These are phyloP conservation scores for Alternaria conjuncta DNA, from an alignment of 2,329 filamentous ascomycete genomes.

Conservation along the genomic window DNA sequence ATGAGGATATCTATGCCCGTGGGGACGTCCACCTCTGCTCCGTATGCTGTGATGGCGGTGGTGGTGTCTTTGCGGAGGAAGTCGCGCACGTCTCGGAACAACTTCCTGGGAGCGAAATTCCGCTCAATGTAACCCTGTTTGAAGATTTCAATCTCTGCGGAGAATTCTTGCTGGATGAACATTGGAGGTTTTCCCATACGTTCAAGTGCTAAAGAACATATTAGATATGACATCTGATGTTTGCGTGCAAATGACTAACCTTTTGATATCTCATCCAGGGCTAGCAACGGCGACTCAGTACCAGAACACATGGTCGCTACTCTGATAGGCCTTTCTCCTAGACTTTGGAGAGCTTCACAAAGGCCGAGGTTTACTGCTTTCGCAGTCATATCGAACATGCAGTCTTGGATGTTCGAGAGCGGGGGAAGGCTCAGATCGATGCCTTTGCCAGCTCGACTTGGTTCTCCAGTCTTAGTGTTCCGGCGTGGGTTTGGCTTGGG, in stretches of 20 bases:
- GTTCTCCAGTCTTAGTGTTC: not conserved
- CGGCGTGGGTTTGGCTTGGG: not conserved
- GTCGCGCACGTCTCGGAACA: conserved; percentile 56
- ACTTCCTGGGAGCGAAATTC: conserved; percentile 52
- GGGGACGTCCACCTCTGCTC: conserved; percentile 64
- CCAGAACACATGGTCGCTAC: conserved; percentile 80
- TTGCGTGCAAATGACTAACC: too few relatives aligned
- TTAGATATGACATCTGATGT: too few relatives aligned
- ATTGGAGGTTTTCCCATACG: conserved; percentile 18
- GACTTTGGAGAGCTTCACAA: conserved; percentile 37
- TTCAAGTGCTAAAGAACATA: conserved; percentile 25
- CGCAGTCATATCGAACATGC: conserved; percentile 57
- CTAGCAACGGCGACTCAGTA: conserved; percentile 75
- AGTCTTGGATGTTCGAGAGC: conserved; percentile 54
- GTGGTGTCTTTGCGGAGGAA: conserved; percentile 56
- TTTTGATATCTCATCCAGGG: conserved; percentile 62
- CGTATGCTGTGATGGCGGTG: conserved; percentile 69
- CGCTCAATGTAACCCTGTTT: conserved; percentile 58
- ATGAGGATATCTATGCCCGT: conserved; percentile 68
- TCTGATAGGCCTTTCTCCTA: conserved; percentile 52
- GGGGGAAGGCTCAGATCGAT: conserved; percentile 53
- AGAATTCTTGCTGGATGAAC: conserved; percentile 51
- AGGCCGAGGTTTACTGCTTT: conserved; percentile 47
- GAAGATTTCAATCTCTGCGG: conserved; percentile 54
- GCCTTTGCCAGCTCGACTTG: conserved; percentile 14